Percentiles rank a stretch among this genome's conserved stretches.
Evolutionary conservation across 805 yeast species (phyloP).

Genomic region (Blastobotrys parvus): DNA sequence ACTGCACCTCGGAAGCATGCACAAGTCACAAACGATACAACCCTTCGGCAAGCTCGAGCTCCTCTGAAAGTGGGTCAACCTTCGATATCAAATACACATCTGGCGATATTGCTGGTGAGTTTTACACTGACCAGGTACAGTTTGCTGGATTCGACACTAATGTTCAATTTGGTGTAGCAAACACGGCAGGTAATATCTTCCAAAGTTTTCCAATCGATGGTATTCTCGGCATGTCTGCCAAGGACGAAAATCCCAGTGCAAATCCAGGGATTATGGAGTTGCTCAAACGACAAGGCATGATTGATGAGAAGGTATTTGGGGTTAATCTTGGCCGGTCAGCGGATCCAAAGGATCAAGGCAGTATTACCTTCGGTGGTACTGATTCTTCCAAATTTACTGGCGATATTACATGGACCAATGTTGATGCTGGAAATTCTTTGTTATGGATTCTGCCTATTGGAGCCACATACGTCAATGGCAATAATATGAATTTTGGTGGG

Average conservation of each 20-base stretch:
- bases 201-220: conserved; percentile 48
- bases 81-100: conserved; percentile 48
- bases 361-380: conserved; percentile 38
- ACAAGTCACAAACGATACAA: conserved; percentile 21
- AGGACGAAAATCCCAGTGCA: conserved; percentile 30
- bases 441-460: conserved; percentile 45
- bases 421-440: conserved; percentile 23
- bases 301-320: conserved; percentile 34
- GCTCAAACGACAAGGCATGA: conserved; percentile 18
- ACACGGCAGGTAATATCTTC: conserved; percentile 45
- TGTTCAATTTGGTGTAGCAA: conserved; percentile 46
- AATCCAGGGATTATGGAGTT: conserved; percentile 22
- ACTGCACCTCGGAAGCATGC: conserved; percentile 43
- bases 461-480: conserved; percentile 30
- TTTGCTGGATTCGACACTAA: conserved; percentile 31
- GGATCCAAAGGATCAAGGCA: conserved; percentile 31
- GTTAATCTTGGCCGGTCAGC: conserved; percentile 34
- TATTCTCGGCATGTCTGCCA: conserved; percentile 49
- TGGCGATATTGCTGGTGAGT: conserved; percentile 44
- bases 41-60: conserved; percentile 11
- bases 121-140: conserved; percentile 33
- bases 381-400: conserved; percentile 33
- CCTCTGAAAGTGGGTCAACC: conserved; percentile 17
- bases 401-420: conserved; percentile 33
- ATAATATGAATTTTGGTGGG: conserved; percentile 28